phyloP scores from a whole-genome alignment of 2,329 filamentous ascomycete species.

The Trichoderma sp. region DNA sequence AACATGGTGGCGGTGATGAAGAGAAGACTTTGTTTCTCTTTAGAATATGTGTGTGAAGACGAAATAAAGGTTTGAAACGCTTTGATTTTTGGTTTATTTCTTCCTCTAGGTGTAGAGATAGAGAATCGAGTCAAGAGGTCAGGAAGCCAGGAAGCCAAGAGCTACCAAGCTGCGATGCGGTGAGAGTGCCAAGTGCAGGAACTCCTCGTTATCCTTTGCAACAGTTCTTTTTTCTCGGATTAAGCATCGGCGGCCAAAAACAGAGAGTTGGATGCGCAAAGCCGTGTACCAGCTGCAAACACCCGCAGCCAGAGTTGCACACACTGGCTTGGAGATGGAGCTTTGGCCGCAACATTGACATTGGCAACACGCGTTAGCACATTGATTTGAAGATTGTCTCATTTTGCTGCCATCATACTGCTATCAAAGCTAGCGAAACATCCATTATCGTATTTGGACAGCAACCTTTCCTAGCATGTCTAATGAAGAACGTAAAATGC shows the following conservation, averaged over 20 bases:
- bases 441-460: too few species aligned
- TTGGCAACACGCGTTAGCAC: not conserved
- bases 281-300: conserved; percentile 3
- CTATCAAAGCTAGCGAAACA: too few species aligned
- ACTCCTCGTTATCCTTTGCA: not conserved
- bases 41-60: too few species aligned
- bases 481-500: not conserved
- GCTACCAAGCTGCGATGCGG: not conserved
- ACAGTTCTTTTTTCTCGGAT: not conserved
- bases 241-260: not conserved
- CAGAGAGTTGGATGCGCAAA: not conserved
- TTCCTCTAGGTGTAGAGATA: not conserved
- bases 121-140: not conserved
- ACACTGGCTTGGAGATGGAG: not conserved
- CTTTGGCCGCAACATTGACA: not conserved
- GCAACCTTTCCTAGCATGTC: too few species aligned
- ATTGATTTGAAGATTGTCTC: not conserved
- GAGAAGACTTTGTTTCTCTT: too few species aligned
- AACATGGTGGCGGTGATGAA: conserved; percentile 58
- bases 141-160: not conserved
- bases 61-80: too few species aligned
- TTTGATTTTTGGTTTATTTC: too few species aligned
- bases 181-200: not conserved
- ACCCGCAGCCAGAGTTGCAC: not conserved
- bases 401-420: not conserved